Evolutionary conservation across 1,284 basidiomycete species (phyloP), one percentile per base, ranked within the genome.

Genomic region (Rhodotorula sp.): DNA sequence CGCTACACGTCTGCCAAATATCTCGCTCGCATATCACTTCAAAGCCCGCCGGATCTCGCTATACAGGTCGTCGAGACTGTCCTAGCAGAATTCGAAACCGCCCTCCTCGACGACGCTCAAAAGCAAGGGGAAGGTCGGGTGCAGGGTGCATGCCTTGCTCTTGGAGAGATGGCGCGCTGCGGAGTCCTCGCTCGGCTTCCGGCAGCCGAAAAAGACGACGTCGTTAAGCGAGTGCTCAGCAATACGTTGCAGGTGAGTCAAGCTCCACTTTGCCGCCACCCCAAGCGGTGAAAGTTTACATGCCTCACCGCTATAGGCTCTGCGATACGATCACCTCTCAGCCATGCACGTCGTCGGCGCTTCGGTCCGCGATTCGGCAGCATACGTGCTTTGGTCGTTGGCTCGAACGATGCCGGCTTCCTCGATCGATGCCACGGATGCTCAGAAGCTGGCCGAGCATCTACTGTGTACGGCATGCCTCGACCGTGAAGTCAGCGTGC

Each of bases 1-100:
- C 90, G 97, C 60, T 99, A 93, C 87, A 94, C 95, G 16, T 88
- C 92, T 3, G 92, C 97, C 8, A 99, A 99, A 81, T 93, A 92
- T 39, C 84, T 98, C 18, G 91, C 94, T 8, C 88, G 94, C 12
- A 86, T 99, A 56, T 87, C 92, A 2, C 89, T 91, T 72, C 86
- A 91, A 21, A 86, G 99, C 0, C 92, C 96, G 3, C 70, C 81
- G 0, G 88, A 89, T 20, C 90, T 95, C 77, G 84, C 87, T 0
- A 84, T 86, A 47, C 93, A 99, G 80, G 88, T 98, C 18, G 82
- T 93, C 3, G 88, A 91, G 62, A 93, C 89, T 5, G 84, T 96
- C 48, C 83, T 95, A 63, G 86, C 82, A 85, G 72, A 96, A 86
- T 86, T 86, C 84, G 63, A 79, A 2, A 83, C 79, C 58, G 84